Conservation (phyloP, 257 asterid genomes). For the Nemophila menziesii region DNA sequence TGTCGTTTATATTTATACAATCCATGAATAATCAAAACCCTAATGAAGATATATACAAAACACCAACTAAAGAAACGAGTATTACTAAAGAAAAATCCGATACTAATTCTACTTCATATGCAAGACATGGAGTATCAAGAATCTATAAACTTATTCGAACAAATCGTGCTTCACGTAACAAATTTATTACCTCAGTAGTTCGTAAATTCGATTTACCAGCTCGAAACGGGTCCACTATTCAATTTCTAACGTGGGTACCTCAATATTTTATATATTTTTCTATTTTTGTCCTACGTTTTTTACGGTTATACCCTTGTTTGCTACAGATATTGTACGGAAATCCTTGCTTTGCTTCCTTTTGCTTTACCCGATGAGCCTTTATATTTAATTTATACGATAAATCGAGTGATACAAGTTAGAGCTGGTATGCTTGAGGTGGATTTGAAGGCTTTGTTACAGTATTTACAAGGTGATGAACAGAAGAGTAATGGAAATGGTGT, state of each 20-base stretch:
- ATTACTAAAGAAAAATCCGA: conserved; percentile 52
- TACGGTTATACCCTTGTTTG: conserved; percentile 1
- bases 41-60: conserved; percentile 29
- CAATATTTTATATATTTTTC: no score
- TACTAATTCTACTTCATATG: conserved; percentile 37
- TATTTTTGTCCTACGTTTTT: no score
- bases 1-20: conserved; percentile 78
- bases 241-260: conserved; percentile 61
- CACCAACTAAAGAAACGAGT: conserved; percentile 35
- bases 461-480: conserved; percentile 37
- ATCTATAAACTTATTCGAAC: conserved; percentile 93
- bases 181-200: conserved; percentile 86
- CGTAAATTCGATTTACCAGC: conserved; percentile 79
- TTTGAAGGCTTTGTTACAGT: conserved; percentile 66
- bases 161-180: conserved; percentile 82
- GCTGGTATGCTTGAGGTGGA: conserved; percentile 78
- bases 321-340: conserved; percentile 84
- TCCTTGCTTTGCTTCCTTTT: conserved; percentile 90
- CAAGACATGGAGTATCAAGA: conserved; percentile 84
- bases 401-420: conserved; percentile 87
- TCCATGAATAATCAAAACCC: conserved; percentile 45
- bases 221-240: conserved; percentile 44
- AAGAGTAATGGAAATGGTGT: conserved; percentile 26
- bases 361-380: conserved; percentile 89
- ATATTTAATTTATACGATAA: conserved; percentile 72